phyloP scores from a whole-genome alignment of 352 stramenopile genomes.

The Phytophthora citricola region DNA sequence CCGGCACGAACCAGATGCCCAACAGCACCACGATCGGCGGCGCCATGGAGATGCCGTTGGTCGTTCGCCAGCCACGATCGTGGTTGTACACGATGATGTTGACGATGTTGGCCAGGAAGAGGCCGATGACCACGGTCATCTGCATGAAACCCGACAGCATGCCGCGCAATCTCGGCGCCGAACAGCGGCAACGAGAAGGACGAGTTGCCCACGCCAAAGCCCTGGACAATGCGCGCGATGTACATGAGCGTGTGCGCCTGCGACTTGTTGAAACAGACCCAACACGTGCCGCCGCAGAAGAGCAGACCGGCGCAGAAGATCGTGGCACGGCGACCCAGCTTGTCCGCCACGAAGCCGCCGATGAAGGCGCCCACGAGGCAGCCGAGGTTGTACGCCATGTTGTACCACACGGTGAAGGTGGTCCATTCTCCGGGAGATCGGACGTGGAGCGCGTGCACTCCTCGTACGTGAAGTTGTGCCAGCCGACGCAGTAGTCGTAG shows the following conservation, averaged over 20 bases:
- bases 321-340: conserved; percentile 38
- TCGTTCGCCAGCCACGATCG: conserved; percentile 43
- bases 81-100: conserved; percentile 44
- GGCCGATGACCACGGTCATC: conserved; percentile 42
- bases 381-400: conserved; percentile 38
- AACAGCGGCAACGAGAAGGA: conserved; percentile 39
- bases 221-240: conserved; percentile 38
- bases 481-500: conserved; percentile 46
- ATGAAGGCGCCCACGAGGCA: conserved; percentile 32
- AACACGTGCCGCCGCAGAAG: conserved; percentile 44
- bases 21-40: conserved; percentile 43
- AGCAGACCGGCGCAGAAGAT: conserved; percentile 44
- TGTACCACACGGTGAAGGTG: conserved; percentile 37
- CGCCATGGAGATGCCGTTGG: conserved; percentile 43
- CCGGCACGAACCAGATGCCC: conserved; percentile 53
- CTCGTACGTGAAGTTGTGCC: conserved; percentile 37
- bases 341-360: conserved; percentile 32
- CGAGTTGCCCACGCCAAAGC: conserved; percentile 44
- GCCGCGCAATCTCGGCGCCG: conserved; percentile 26
- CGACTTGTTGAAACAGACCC: conserved; percentile 35
- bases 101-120: conserved; percentile 47
- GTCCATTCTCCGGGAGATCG: conserved; percentile 38
- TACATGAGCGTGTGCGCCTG: conserved; percentile 35
- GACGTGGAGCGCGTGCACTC: conserved; percentile 27
- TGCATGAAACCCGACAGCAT: conserved; percentile 50